A percentile compares a stretch with the other conserved stretches of the same genome.
These are phyloP conservation scores for Sugiyamaella sp. DNA, from an alignment of 1,139 yeast species.

Conservation along the genomic window DNA sequence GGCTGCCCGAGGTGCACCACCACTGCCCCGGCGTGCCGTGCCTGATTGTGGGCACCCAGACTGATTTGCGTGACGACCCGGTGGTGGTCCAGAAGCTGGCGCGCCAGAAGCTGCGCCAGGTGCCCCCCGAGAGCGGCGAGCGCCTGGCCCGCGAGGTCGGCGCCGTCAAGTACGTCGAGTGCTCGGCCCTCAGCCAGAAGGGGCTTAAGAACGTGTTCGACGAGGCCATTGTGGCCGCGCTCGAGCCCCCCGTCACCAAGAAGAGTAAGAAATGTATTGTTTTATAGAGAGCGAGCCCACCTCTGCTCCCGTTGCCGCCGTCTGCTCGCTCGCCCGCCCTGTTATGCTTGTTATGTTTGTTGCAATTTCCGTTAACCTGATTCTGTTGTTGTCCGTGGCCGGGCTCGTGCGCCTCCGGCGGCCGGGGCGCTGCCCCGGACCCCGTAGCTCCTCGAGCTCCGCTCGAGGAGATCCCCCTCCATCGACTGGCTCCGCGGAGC, in stretches of 20 bases:
- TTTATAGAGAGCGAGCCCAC: conserved; percentile 47
- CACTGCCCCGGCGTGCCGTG: conserved; percentile 99
- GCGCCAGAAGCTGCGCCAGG: conserved; percentile 88
- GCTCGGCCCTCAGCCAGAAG: conserved; percentile 96
- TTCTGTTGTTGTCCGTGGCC: background rate
- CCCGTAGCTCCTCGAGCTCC: conserved; percentile 13
- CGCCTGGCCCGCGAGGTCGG: conserved; percentile 89
- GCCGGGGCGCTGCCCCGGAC: conserved; percentile 14
- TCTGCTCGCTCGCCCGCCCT: background rate
- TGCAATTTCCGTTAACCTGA: conserved; percentile 4
- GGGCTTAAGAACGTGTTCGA: conserved; percentile 96
- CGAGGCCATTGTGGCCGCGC: conserved; percentile 92
- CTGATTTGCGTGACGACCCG: conserved; percentile 92
- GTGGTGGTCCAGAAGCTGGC: conserved; percentile 85
- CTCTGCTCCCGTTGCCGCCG: conserved; percentile 1
- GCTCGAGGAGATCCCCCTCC: too few relatives aligned
- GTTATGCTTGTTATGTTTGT: conserved; percentile 13
- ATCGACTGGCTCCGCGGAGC: too few relatives aligned
- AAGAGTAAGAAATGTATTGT: conserved; percentile 84
- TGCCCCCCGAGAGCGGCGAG: conserved; percentile 85
- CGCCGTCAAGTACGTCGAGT: conserved; percentile 95
- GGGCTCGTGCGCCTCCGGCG: conserved; percentile 6
- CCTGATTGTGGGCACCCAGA: conserved; percentile 93
- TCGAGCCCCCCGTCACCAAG: conserved; percentile 86
- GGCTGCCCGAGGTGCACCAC: conserved; percentile 98